Evolutionary conservation across 2,329 filamentous ascomycete species (phyloP), one percentile per base, ranked within the genome.

Genomic region (Amauroascus verrucosus): DNA sequence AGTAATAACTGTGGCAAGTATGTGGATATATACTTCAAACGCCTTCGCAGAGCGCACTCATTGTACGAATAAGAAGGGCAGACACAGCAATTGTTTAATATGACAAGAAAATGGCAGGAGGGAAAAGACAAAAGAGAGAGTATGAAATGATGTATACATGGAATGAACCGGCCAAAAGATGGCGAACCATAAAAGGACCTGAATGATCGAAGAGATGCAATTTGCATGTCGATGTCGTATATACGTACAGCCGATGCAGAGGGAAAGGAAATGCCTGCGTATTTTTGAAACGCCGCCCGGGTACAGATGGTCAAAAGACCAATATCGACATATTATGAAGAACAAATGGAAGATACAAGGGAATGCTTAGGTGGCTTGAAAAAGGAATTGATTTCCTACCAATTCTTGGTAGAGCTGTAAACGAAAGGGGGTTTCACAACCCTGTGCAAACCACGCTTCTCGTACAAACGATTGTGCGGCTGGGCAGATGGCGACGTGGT

Each of bases 291-390:
- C 30, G 45, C 46, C 46, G 35, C 16, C 28, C 28, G 18, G 13
- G 26, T 30, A n/a, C n/a, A 30, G 26, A 30, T 37, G 45, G 4
- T 14, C n/a, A 13, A 24, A 53, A 18, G 40, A 22, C 26, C 32
- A 6, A 22, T 5, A 37, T 28, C n/a, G n/a, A 33, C 35, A 40
- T 35, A 22, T 26, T 43, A 26, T 32, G 49, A 20, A 18, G 11
- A 41, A 46, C 38, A 53, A 44, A 20, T 26, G 38, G 37, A 48
- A 37, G 44, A 47, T 49, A n/a, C 14, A 46, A 50, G 30, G 18
- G 38, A 56, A 56, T 40, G 44, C 41, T 30, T 28, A 26, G 28
- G n/a, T 44, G 28, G n/a, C 38, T 28, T 9, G 22, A 26, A 28
- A 18, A 35, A 47, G 18, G n/a, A 54, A 22, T 14, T 6, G 33